These are phyloP conservation scores for Pulveroboletus sp. DNA, from an alignment of 768 basidiomycete genomes.

Conservation along the genomic window DNA sequence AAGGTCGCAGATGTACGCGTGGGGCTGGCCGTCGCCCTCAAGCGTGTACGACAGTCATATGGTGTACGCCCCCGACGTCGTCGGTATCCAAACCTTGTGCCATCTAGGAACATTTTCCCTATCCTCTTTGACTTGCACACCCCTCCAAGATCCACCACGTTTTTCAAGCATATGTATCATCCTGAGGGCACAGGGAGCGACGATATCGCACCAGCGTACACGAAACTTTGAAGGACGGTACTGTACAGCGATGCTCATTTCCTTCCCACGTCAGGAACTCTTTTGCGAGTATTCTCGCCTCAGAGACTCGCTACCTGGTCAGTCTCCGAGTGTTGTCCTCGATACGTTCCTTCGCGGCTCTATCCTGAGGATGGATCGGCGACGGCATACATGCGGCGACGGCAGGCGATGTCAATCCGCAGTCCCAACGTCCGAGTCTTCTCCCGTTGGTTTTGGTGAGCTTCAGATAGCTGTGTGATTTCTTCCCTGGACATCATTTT, in stretches of 20 bases:
- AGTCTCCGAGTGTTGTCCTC: constrained; percentile 66
- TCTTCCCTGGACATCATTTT: constrained; percentile 55
- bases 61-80: too few relatives aligned
- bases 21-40: too few relatives aligned
- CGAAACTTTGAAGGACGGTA: neutral
- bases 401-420: constrained; percentile 48
- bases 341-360: constrained; percentile 61
- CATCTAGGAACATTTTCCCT: too few relatives aligned
- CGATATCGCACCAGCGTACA: neutral
- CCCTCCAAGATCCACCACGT: too few relatives aligned
- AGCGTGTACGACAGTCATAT: too few relatives aligned
- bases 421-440: constrained; percentile 36
- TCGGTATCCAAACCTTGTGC: too few relatives aligned
- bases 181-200: neutral
- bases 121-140: too few relatives aligned
- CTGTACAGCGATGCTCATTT: constrained; percentile 9
- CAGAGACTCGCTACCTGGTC: constrained; percentile 62
- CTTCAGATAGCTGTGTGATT: constrained; percentile 48
- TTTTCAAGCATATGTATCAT: neutral
- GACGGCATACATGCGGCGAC: constrained; percentile 63
- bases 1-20: too few relatives aligned
- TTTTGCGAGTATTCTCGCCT: constrained; percentile 48
- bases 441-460: constrained; percentile 61
- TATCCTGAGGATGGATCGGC: constrained; percentile 48
- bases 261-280: constrained; percentile 31